Base-by-base conservation (phyloP, 2,329 filamentous ascomycete genomes). In the Monosporascus ibericus region DNA sequence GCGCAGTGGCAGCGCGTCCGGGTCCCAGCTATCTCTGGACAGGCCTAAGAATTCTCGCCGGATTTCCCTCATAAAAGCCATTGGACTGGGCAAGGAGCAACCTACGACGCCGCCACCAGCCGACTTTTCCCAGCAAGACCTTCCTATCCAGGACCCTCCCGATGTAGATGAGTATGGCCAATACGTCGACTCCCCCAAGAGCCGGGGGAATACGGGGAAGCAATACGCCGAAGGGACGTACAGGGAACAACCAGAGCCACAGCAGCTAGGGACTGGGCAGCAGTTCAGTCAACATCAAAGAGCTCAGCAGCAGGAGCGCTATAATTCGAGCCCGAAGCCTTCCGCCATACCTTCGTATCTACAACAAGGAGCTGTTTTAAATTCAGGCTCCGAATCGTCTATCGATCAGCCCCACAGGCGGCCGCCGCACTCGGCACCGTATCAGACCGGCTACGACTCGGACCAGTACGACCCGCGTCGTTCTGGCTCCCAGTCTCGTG, bases 11-110 rank as follows among this genome's bases (percentile, higher is more conserved):
- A 85, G 84, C 64, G 80, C 86, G 49, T 64, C 70, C 30, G 81
- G 79, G 14, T 83, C 80, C 5, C 80, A 82, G 60, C 71, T 66
- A 44, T 75, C 83, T 61, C 66, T 75, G 53, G 77, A 87, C 70
- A 84, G 78, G 70, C 76, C 60, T 11, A 54, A 60, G 8, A 64
- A 74, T 47, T 72, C 75, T 34, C 78, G 83, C 54, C 80, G 88
- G 39, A 90, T 91, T 67, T 91, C 87, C 14, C 75, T 92, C 25
- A 76, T 90, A 61, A 87, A 82, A 64, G 76, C 80, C 1, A 84
- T 89, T 55, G 81, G 81, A 7, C 70, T 85, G 59, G 70, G 80
- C 62, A 79, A 79, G 70, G 75, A 86, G 48, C 66, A 79, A 61
- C 62, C 74, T 57, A 60, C 77, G 51, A 60, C 77, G 51, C 66